These are phyloP conservation scores for Dichomitus squalens DNA, from an alignment of 1,284 basidiomycete genomes.

Conservation along the genomic window DNA sequence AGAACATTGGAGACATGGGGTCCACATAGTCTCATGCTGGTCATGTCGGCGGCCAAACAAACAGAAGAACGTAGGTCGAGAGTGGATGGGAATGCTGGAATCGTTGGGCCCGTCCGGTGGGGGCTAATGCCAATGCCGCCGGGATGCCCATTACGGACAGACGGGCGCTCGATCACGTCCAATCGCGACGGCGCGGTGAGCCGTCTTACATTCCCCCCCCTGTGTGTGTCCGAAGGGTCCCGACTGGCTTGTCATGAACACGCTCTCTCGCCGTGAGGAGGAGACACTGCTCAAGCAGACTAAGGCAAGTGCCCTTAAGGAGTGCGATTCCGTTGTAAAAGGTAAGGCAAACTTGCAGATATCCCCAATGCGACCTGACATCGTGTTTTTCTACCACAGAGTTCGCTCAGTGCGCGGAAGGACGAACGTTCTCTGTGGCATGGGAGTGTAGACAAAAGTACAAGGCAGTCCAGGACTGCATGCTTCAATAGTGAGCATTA, in stretches of 20 bases:
- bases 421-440: conserved; percentile 81
- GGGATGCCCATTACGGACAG: conserved; percentile 5
- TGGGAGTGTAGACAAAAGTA: conserved; percentile 81
- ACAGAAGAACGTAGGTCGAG: neutral
- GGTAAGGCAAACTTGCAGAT: conserved; percentile 42
- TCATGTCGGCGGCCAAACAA: neutral
- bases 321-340: conserved; percentile 79
- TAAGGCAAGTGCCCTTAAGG: conserved; percentile 78
- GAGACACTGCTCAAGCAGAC: conserved; percentile 81
- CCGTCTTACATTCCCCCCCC: conserved; percentile 13
- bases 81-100: neutral
- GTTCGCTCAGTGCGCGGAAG: conserved; percentile 83
- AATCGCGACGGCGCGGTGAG: conserved; percentile 18
- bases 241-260: conserved; percentile 58
- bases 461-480: conserved; percentile 76
- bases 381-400: conserved; percentile 45
- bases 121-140: conserved; percentile 14
- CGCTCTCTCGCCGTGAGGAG: conserved; percentile 87
- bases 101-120: neutral
- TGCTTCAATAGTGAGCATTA: conserved; percentile 76
- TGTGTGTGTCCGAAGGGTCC: conserved; percentile 5
- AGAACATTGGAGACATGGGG: conserved; percentile 18
- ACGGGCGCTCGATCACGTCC: conserved; percentile 14
- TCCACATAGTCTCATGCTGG: conserved; percentile 17
- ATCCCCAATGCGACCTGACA: neutral